These are phyloP conservation scores for Paraconiothyrium brasiliense DNA, from an alignment of 2,329 filamentous ascomycete species.

Conservation along the genomic window DNA sequence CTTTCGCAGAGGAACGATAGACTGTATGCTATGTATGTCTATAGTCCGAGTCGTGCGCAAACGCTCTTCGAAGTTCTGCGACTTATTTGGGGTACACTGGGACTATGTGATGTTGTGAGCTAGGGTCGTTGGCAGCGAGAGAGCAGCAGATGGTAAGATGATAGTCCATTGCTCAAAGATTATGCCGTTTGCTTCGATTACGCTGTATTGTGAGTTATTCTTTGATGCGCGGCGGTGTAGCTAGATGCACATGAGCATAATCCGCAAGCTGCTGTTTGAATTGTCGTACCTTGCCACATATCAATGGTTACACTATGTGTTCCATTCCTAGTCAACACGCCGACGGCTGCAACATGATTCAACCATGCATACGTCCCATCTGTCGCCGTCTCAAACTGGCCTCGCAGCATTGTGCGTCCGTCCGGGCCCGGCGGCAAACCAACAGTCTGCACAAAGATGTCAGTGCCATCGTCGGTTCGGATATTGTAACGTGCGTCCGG, in stretches of 20 bases:
- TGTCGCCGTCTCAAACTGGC: conserved; percentile 46
- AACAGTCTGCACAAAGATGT: conserved; percentile 46
- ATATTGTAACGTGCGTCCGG: conserved; percentile 51
- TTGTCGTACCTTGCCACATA: conserved; percentile 31
- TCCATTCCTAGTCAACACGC: conserved; percentile 31
- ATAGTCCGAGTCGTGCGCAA: not conserved
- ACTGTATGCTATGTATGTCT: not conserved
- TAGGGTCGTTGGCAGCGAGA: not conserved
- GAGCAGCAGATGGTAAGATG: no score
- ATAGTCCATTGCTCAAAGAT: no score
- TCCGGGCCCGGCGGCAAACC: conserved; percentile 37
- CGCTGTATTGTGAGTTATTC: not conserved
- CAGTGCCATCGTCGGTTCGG: conserved; percentile 46
- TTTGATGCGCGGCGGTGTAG: not conserved
- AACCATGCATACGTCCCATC: conserved; percentile 49
- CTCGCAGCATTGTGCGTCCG: conserved; percentile 38
- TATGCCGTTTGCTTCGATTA: not conserved
- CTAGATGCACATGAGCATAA: not conserved
- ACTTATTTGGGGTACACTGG: not conserved
- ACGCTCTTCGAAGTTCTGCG: not conserved
- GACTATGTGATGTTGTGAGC: not conserved
- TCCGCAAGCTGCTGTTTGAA: not conserved
- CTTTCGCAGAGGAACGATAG: not conserved
- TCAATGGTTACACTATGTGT: conserved; percentile 34
- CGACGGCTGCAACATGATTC: conserved; percentile 48